A percentile compares a stretch with the other conserved stretches of the same genome.
Evolutionary conservation across 2,329 filamentous ascomycete species (phyloP).

Genomic region (Apiospora malaysiana): DNA sequence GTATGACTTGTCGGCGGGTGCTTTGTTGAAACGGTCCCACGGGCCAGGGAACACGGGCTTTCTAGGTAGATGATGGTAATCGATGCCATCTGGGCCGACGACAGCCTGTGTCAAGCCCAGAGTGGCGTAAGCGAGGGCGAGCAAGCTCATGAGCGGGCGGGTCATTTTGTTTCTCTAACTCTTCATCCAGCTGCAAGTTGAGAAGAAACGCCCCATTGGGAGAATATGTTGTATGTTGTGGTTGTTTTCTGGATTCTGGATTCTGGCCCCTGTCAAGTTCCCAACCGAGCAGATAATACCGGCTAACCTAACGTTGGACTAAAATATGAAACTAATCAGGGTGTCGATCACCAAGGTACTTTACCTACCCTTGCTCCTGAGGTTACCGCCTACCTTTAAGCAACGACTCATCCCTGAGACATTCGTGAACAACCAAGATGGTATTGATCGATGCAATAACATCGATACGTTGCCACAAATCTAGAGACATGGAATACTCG

Average conservation of each 20-base stretch:
- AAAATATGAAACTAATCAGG: background rate
- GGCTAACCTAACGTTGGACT: background rate
- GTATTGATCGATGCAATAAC: background rate
- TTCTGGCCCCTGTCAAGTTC: background rate
- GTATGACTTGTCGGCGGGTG: constrained; percentile 42
- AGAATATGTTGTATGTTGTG: no score
- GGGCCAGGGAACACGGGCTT: constrained; percentile 45
- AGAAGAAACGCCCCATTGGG: background rate
- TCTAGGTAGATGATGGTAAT: constrained; percentile 36
- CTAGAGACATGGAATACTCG: background rate
- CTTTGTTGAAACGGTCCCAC: constrained; percentile 46
- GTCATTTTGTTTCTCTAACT: background rate
- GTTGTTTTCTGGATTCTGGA: background rate
- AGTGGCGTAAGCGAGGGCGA: background rate
- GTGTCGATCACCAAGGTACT: background rate
- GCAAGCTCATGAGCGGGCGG: background rate
- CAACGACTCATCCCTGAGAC: background rate
- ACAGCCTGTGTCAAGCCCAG: constrained; percentile 1
- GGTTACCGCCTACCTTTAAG: background rate
- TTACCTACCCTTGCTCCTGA: no score
- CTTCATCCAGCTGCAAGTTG: background rate
- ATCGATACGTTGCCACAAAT: background rate
- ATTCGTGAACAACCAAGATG: background rate
- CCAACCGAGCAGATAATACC: background rate
- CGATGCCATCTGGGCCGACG: constrained; percentile 23